Conservation (phyloP, 495 filamentous ascomycete species). For the Tuber indicum region DNA sequence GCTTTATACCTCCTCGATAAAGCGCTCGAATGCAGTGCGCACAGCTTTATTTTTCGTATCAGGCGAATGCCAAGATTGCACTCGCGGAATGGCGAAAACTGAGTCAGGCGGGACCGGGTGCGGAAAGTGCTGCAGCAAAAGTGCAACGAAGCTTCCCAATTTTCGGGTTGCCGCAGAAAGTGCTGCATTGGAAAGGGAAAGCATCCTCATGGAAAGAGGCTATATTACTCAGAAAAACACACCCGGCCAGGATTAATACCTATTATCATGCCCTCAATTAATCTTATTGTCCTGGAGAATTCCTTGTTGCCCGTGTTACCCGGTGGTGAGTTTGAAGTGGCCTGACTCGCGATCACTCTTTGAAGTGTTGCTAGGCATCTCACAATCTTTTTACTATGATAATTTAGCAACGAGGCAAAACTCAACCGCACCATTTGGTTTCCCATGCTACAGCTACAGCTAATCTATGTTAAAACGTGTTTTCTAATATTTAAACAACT, state of each 20-base stretch:
- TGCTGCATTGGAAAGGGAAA: neutral
- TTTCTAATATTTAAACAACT: no score
- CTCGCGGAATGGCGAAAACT: neutral
- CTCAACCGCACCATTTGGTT: no score
- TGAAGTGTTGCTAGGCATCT: no score
- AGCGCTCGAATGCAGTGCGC: neutral
- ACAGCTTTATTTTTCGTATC: neutral
- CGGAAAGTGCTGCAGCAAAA: neutral
- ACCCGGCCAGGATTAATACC: neutral
- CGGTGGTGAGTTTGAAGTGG: no score
- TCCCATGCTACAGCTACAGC: no score
- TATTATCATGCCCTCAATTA: no score
- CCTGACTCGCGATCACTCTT: no score
- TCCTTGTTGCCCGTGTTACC: no score
- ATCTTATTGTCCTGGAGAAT: no score
- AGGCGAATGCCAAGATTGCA: neutral
- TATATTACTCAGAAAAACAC: neutral
- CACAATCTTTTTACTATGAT: no score
- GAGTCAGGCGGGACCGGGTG: neutral
- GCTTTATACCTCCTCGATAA: neutral
- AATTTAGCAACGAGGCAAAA: no score
- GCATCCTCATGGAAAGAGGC: neutral
- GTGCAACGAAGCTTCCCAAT: neutral
- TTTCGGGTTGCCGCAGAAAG: neutral
- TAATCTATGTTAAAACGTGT: no score